phyloP scores from a whole-genome alignment of 257 asterid species.

The Fraxinus quadrangulata region DNA sequence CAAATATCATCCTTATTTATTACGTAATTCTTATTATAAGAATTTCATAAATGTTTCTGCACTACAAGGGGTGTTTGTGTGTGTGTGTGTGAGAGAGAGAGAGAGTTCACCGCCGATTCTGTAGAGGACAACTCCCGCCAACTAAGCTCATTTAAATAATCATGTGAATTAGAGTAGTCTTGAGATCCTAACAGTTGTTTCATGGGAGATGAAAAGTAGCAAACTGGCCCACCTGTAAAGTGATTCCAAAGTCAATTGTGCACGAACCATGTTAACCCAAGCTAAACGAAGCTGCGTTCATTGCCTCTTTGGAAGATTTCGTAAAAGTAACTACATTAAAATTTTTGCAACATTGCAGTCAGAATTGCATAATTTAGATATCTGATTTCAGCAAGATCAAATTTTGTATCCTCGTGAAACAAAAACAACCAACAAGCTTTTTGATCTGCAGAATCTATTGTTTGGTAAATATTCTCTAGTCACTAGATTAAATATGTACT shows the following conservation, averaged over 20 bases:
- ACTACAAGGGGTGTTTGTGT: too few species aligned
- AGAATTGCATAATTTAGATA: constrained; percentile 13
- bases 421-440: constrained; percentile 7
- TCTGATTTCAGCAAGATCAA: not conserved
- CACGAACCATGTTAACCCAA: constrained; percentile 8
- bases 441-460: not conserved
- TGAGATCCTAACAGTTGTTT: constrained; percentile 49
- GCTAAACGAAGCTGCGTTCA: not conserved
- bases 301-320: not conserved
- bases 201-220: constrained; percentile 64
- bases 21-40: too few species aligned
- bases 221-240: constrained; percentile 67
- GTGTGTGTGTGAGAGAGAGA: constrained; percentile 19
- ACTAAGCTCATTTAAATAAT: constrained; percentile 42
- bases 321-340: not conserved
- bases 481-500: not conserved
- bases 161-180: constrained; percentile 34
- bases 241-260: constrained; percentile 31
- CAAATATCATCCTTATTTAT: too few species aligned
- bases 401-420: constrained; percentile 1
- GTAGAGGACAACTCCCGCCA: constrained; percentile 70
- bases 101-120: constrained; percentile 57
- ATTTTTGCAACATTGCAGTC: constrained; percentile 16
- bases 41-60: too few species aligned
- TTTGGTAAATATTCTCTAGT: not conserved